A percentile compares a stretch with the other conserved stretches of the same genome.
Conservation (phyloP, 106 monocot species). For the Ottelia alismoides region DNA sequence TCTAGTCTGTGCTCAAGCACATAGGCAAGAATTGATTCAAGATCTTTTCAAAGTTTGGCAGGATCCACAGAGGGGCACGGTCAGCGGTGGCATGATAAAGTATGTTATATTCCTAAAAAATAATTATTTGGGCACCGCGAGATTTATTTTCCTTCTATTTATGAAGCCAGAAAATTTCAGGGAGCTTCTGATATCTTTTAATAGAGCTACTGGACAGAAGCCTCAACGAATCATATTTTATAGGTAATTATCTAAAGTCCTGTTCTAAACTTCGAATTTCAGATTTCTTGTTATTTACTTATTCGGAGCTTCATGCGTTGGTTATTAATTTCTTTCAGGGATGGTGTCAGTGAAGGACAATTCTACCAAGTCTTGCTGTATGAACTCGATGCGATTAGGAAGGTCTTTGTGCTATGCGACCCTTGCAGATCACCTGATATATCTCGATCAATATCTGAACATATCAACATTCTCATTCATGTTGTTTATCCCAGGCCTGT, state of each 20-base stretch:
- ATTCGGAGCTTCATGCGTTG: too few species aligned
- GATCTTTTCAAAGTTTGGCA: slow-evolving; percentile 32
- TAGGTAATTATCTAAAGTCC: too few species aligned
- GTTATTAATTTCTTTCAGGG: slow-evolving; percentile 45
- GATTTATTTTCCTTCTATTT: not conserved
- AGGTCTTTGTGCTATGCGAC: slow-evolving; percentile 42
- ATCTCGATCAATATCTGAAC: too few species aligned
- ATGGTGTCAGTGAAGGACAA: slow-evolving; percentile 99
- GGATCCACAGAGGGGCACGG: slow-evolving; percentile 28
- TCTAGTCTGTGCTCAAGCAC: too few species aligned
- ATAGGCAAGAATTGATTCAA: slow-evolving; percentile 34
- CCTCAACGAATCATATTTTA: slow-evolving; percentile 94
- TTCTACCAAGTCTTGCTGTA: slow-evolving; percentile 85
- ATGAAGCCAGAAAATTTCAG: too few species aligned
- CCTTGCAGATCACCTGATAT: too few species aligned
- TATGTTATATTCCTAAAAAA: slow-evolving; percentile 4
- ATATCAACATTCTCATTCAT: too few species aligned
- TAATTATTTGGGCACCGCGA: not conserved
- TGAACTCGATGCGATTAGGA: slow-evolving; percentile 90
- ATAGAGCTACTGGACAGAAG: slow-evolving; percentile 51
- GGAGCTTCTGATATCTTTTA: slow-evolving; percentile 65
- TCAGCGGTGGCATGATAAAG: slow-evolving; percentile 47
- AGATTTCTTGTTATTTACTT: too few species aligned
- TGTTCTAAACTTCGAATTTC: too few species aligned
- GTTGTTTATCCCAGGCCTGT: slow-evolving; percentile 48